Evolutionary conservation across 2,329 filamentous ascomycete genomes (phyloP), one percentile per base, ranked within the genome.

Genomic region (Talaromyces piceae): DNA sequence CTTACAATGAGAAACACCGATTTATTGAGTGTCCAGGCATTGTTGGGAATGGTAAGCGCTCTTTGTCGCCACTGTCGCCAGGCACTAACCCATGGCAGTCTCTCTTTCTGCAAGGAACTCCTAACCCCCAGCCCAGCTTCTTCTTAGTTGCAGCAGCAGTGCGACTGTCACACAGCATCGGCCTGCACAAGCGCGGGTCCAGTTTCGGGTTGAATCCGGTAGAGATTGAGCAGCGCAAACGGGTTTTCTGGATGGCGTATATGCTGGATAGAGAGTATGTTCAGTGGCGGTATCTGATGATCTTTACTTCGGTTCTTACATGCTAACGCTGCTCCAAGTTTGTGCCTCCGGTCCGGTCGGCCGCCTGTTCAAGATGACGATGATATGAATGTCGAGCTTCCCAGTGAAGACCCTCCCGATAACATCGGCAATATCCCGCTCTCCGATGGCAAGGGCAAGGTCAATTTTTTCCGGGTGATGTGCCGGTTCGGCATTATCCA

Each of bases 1-100:
- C 74, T 98, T 52, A 91, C 90, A 1, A 91, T 98, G 86, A 86
- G 91, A 41, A 97, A 96, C 65, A 95, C 91, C 6, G 93, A 98
- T 70, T 77, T 98, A 18, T 75, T 97, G 33, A 96, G 91, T 62
- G 91, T 98, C 2, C 93, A 98, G 69, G 93, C 91, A 12, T 75
- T 98, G 44, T 75, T 97, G 23, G 93, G 91, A 54, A 95, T 97
- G 86, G 80, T 80, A 65, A 63, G 70, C 59, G 18, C 9, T 1
- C 43, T 39, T 26, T 27, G 27, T 37, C 9, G 31, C 23, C 18
- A 28, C 28, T 41, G 23, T 18, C 31, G 1, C n/a, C 11, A n/a
- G 11, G 7, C 16, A 26, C 49, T 55, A 61, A 33, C 11, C 31
- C 22, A 37, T 50, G n/a, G 25, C 56, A 79, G 75, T 84, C 90